phyloP scores from a whole-genome alignment of 495 filamentous ascomycete species.

The Podospora appendiculata region DNA sequence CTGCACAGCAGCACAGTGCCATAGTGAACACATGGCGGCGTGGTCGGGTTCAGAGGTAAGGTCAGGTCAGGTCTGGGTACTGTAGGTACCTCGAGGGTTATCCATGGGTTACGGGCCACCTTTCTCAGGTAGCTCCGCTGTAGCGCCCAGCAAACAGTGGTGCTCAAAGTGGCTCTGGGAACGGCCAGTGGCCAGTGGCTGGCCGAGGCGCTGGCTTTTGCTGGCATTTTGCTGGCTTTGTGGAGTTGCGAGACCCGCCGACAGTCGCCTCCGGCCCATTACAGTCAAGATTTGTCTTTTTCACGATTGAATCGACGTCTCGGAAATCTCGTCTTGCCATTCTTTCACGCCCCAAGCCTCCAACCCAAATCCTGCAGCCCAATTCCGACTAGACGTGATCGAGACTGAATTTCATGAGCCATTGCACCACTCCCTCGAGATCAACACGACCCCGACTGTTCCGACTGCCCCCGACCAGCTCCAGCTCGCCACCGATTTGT shows the following conservation, averaged over 20 bases:
- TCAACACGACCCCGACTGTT: constrained; percentile 2
- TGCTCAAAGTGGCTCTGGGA: no score
- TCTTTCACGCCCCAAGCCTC: constrained; percentile 1
- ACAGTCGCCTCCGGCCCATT: constrained; percentile 8
- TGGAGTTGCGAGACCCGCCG: constrained; percentile 11
- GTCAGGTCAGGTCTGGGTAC: no score
- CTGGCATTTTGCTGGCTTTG: constrained; percentile 7
- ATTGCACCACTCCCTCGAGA: constrained; percentile 7
- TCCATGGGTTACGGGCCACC: no score
- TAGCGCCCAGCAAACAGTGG: not conserved
- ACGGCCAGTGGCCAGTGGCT: constrained; percentile 1
- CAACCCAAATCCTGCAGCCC: not conserved
- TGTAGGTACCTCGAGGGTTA: no score
- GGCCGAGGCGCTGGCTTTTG: not conserved
- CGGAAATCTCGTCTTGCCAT: constrained; percentile 8
- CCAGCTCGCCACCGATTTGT: not conserved
- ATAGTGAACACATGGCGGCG: no score
- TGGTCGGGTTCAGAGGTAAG: no score
- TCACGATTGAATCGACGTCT: constrained; percentile 14
- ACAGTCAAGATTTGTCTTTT: constrained; percentile 18
- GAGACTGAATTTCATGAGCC: constrained; percentile 3
- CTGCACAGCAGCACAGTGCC: no score
- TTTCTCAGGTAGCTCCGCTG: not conserved
- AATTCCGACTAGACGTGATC: constrained; percentile 5
- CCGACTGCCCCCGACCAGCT: not conserved